Evolutionary conservation across 352 stramenopile species (phyloP), one percentile per base, ranked within the genome.

Genomic region (Chrysophaeum taylorii): DNA sequence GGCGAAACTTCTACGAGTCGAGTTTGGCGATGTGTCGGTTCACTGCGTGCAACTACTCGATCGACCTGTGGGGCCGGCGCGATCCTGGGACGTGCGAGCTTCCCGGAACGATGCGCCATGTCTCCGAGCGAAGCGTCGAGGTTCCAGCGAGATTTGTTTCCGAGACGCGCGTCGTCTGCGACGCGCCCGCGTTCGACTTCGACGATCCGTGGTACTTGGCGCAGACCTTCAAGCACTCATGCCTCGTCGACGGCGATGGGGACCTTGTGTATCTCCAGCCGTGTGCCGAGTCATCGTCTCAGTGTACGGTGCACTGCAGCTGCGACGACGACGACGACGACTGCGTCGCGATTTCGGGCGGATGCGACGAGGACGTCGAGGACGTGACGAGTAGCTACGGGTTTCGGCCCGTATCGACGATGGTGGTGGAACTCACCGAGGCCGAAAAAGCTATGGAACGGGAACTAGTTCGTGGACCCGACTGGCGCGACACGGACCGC

Each of bases 1-100:
- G 93, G 0, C 82, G 91, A 25, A 97, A 98, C 78, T 98, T 98
- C 72, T 74, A 82, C 7, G 81, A 96, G 42, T 90, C 84, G 2
- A 78, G 76, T 21, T 77, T 82, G n/a, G 79, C 96, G 0, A 87
- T 87, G 29, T 97, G 92, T 69, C 83, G 88, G 87, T 85, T 79
- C 53, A 73, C 68, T 23, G 68, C 68, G 12, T 73, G 68, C 36
- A 25, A 23, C n/a, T 41, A 39, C 66, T 60, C 42, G 5, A 21
- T 37, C 57, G 57, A 45, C 21, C 2, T 2, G 33, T 27, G 33
- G 9, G 31, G 9, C 21, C 57, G 57, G 9, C 12, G 36, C 31
- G 57, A 66, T 2, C 57, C 57, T 16, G 33, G 36, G 33, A 33
- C 2, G 33, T 66, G 57, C 57, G 57, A 31, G 33, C 16, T 33